These are phyloP conservation scores for Lindgomyces ingoldianus DNA, from an alignment of 495 filamentous ascomycete species.

Conservation along the genomic window DNA sequence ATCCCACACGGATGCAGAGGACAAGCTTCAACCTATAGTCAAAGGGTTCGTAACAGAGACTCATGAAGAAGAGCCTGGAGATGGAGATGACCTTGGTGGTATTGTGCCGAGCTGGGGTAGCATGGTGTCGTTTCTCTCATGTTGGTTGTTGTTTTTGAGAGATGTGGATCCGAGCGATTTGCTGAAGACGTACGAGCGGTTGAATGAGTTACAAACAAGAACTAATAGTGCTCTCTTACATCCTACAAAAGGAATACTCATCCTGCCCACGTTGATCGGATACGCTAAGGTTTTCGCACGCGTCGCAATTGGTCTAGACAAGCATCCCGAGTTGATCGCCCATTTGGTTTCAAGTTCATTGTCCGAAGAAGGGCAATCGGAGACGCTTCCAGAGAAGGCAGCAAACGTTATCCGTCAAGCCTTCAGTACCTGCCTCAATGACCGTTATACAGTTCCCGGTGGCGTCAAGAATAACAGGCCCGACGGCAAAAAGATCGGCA, in stretches of 20 bases:
- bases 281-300: conserved; percentile 74
- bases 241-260: conserved; percentile 71
- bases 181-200: conserved; percentile 69
- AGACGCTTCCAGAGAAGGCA: conserved; percentile 78
- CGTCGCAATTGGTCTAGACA: conserved; percentile 77
- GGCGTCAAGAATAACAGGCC: conserved; percentile 57
- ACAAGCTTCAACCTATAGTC: conserved; percentile 60
- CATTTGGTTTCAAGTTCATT: conserved; percentile 52
- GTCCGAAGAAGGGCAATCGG: conserved; percentile 59
- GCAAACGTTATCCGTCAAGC: conserved; percentile 86
- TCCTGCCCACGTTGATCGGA: conserved; percentile 75
- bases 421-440: conserved; percentile 86
- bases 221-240: conserved; percentile 79
- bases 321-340: conserved; percentile 67
- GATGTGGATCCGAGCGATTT: conserved; percentile 75
- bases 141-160: conserved; percentile 76
- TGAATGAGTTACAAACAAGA: conserved; percentile 67
- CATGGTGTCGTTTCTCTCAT: conserved; percentile 73
- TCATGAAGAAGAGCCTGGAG: conserved; percentile 58
- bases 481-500: conserved; percentile 80
- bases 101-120: conserved; percentile 61
- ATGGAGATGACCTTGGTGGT: background rate
- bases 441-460: conserved; percentile 64
- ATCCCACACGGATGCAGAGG: conserved; percentile 45
- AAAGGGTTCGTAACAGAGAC: conserved; percentile 57